A percentile compares a stretch with the other conserved stretches of the same genome.
Evolutionary conservation across 1,139 yeast genomes (phyloP).

Genomic region (Hansenula anomala): DNA sequence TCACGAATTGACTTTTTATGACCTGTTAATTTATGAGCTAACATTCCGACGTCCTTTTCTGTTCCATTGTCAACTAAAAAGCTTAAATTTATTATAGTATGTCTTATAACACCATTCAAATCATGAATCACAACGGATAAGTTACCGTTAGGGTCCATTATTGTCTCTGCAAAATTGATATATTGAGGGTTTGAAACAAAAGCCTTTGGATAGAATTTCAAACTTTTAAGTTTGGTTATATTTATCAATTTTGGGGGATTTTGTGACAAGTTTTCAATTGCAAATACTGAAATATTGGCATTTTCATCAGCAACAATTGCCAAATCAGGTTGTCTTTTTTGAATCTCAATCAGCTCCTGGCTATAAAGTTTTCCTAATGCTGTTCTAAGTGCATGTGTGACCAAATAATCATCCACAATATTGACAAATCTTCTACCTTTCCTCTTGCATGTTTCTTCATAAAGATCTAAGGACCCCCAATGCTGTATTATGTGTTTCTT

Average conservation of each 20-base stretch:
- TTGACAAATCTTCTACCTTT: slow-evolving; percentile 35
- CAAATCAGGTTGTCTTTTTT: slow-evolving; percentile 44
- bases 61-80: slow-evolving; percentile 24
- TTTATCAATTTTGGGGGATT: slow-evolving; percentile 39
- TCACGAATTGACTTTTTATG: slow-evolving; percentile 75
- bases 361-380: slow-evolving; percentile 15
- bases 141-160: slow-evolving; percentile 22
- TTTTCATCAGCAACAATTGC: slow-evolving; percentile 43
- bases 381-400: slow-evolving; percentile 33
- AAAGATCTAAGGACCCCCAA: slow-evolving; percentile 54
- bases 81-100: slow-evolving; percentile 35
- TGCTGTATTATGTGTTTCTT: slow-evolving; percentile 52
- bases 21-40: slow-evolving; percentile 68
- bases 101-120: slow-evolving; percentile 42
- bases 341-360: slow-evolving; percentile 20
- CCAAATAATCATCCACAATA: slow-evolving; percentile 53
- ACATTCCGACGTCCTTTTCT: slow-evolving; percentile 16
- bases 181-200: slow-evolving; percentile 27
- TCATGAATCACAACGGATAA: slow-evolving; percentile 47
- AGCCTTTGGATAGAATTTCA: slow-evolving; percentile 20
- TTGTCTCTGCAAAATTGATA: slow-evolving; percentile 28
- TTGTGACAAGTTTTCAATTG: slow-evolving; percentile 46
- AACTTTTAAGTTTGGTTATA: slow-evolving; percentile 21
- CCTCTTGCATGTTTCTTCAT: slow-evolving; percentile 16
- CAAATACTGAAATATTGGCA: slow-evolving; percentile 43